Percentiles rank a stretch among this genome's conserved stretches.
phyloP scores from a whole-genome alignment of 73 alveolate species.

The Tetrahymena malaccensis region DNA sequence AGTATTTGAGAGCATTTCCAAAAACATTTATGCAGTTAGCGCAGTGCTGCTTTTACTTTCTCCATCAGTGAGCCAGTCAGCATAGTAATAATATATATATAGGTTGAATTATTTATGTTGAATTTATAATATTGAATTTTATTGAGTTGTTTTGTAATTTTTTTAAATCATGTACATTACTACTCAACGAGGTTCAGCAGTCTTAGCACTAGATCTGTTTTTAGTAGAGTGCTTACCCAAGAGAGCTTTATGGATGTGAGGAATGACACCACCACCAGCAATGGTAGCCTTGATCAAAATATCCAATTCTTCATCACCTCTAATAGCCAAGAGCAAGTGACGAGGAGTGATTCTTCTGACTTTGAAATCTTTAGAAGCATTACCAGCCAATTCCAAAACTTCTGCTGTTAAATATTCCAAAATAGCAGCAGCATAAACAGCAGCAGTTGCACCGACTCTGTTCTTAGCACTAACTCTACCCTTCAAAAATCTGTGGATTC shows the following conservation, averaged over 20 bases:
- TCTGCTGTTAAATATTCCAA: slow-evolving; percentile 97
- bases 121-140: neutral
- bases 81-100: neutral
- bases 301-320: slow-evolving; percentile 98
- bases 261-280: slow-evolving; percentile 99
- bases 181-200: slow-evolving; percentile 1
- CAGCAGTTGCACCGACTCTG: slow-evolving; percentile 98
- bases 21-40: neutral
- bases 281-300: slow-evolving; percentile 95
- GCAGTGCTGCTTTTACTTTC: neutral
- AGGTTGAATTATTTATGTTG: neutral
- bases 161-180: neutral
- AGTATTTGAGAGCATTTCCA: neutral
- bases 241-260: slow-evolving; percentile 95
- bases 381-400: slow-evolving; percentile 97
- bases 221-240: slow-evolving; percentile 19
- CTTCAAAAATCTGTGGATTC: slow-evolving; percentile 94
- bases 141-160: neutral
- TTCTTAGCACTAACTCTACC: slow-evolving; percentile 75
- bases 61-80: neutral
- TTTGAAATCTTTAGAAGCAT: slow-evolving; percentile 94
- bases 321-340: slow-evolving; percentile 91
- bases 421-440: slow-evolving; percentile 96
- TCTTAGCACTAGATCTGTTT: neutral
- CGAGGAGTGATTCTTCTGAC: slow-evolving; percentile 96